Evolutionary conservation across 1,139 yeast genomes (phyloP).

Genomic region (Lodderomyces beijingensis): DNA sequence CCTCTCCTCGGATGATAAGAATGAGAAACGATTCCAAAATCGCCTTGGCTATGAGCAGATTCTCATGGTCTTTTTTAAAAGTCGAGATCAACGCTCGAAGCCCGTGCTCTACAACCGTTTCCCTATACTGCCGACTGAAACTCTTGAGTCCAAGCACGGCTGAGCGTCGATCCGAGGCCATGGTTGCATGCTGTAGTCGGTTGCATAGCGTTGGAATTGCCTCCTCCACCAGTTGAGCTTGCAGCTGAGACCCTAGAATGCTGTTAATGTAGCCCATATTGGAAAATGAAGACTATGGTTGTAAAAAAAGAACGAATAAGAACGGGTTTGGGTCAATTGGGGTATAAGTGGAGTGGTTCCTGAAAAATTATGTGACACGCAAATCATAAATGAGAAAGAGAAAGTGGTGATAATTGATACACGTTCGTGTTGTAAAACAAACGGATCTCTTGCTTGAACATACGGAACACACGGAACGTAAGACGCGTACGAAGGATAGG

Average conservation of each 20-base stretch:
- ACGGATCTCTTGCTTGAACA: too few species aligned
- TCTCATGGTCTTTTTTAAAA: slow-evolving; percentile 62
- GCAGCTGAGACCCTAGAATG: slow-evolving; percentile 33
- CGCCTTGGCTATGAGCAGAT: slow-evolving; percentile 72
- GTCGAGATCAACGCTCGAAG: slow-evolving; percentile 70
- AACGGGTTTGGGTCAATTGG: too few species aligned
- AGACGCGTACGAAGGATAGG: too few species aligned
- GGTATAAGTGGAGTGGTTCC: too few species aligned
- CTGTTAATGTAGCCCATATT: slow-evolving; percentile 40
- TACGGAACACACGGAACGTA: too few species aligned
- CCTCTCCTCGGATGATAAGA: slow-evolving; percentile 67
- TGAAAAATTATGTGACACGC: too few species aligned
- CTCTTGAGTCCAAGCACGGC: slow-evolving; percentile 89
- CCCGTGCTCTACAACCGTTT: slow-evolving; percentile 86
- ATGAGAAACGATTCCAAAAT: slow-evolving; percentile 81
- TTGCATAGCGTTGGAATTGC: slow-evolving; percentile 89
- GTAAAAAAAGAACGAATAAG: too few species aligned
- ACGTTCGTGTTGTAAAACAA: too few species aligned
- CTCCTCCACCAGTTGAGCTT: slow-evolving; percentile 66
- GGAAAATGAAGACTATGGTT: neutral
- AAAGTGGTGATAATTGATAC: too few species aligned
- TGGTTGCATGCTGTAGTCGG: slow-evolving; percentile 75
- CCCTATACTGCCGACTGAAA: slow-evolving; percentile 85
- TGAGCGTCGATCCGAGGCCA: slow-evolving; percentile 82
- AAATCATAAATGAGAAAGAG: too few species aligned